Conservation (phyloP, 768 basidiomycete genomes). For the Lentinus tigrinus region DNA sequence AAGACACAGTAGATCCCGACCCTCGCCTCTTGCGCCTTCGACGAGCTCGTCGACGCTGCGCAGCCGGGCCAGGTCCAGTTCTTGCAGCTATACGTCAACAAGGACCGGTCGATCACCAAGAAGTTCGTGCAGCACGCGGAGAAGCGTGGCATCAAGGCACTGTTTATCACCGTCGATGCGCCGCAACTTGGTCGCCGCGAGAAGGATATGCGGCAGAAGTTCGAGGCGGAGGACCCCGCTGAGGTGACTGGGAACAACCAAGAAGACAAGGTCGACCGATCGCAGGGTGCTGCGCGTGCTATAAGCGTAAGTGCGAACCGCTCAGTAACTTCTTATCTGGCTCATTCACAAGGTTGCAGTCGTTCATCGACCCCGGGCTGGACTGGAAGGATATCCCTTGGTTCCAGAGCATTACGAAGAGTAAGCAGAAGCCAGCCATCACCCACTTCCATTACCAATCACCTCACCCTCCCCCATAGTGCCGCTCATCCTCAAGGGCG, state of each 20-base stretch:
- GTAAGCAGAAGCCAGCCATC: conserved; percentile 25
- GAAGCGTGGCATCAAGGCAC: conserved; percentile 82
- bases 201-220: conserved; percentile 98
- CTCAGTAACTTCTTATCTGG: background rate
- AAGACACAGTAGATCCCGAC: conserved; percentile 75
- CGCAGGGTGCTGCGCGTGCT: conserved; percentile 91
- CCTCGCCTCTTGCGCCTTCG: conserved; percentile 92
- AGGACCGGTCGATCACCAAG: conserved; percentile 81
- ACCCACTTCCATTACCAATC: background rate
- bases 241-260: conserved; percentile 52
- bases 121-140: conserved; percentile 90
- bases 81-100: conserved; percentile 62
- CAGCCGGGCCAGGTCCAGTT: conserved; percentile 79
- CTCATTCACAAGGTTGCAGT: conserved; percentile 37
- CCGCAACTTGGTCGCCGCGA: conserved; percentile 93
- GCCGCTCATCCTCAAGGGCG: conserved; percentile 65
- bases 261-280: conserved; percentile 62
- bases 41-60: conserved; percentile 90
- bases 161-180: conserved; percentile 98
- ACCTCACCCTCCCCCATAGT: conserved; percentile 26
- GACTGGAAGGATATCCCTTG: conserved; percentile 82
- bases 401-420: conserved; percentile 59
- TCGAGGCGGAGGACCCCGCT: conserved; percentile 74
- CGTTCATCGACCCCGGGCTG: conserved; percentile 92
- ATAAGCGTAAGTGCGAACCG: conserved; percentile 63